Percentiles rank a stretch among this genome's conserved stretches.
Evolutionary conservation across 2,329 filamentous ascomycete genomes (phyloP).

Genomic region (Botrytis fabae): DNA sequence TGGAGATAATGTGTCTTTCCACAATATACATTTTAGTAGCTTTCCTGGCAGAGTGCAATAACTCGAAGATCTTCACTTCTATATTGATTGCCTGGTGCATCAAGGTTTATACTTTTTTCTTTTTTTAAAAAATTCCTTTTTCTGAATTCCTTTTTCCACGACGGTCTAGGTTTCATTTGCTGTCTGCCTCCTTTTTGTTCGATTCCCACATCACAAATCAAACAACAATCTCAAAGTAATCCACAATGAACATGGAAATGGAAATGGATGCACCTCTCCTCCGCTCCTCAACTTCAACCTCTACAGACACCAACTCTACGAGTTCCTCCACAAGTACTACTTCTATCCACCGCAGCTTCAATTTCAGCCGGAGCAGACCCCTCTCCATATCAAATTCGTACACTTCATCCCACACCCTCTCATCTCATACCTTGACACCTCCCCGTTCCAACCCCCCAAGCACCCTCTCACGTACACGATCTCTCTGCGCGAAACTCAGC

Average conservation of each 20-base stretch:
- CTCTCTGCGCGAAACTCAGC: slow-evolving; percentile 15
- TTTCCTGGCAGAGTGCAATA: not conserved
- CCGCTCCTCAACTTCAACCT: not conserved
- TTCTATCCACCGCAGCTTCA: not conserved
- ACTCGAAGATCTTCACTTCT: not conserved
- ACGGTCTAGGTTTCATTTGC: not conserved
- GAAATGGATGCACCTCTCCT: slow-evolving; percentile 22
- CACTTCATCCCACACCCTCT: not conserved
- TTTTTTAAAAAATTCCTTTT: not conserved
- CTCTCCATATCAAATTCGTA: not conserved
- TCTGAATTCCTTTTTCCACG: not conserved
- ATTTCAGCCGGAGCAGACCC: not conserved
- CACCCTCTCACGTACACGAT: slow-evolving; percentile 11
- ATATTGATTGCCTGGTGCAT: slow-evolving; percentile 13
- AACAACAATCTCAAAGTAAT: not conserved
- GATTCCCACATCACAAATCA: not conserved
- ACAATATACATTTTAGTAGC: not conserved
- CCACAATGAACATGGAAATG: slow-evolving; percentile 11
- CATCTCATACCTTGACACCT: not conserved
- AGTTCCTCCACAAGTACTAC: not conserved
- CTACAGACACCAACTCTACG: not conserved
- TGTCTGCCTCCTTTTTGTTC: not conserved
- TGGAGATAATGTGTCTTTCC: not conserved
- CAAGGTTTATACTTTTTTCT: not conserved
- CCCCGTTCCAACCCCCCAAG: not conserved